Conservation (phyloP, 1,139 yeast species). For the Taiozyma sp. region DNA sequence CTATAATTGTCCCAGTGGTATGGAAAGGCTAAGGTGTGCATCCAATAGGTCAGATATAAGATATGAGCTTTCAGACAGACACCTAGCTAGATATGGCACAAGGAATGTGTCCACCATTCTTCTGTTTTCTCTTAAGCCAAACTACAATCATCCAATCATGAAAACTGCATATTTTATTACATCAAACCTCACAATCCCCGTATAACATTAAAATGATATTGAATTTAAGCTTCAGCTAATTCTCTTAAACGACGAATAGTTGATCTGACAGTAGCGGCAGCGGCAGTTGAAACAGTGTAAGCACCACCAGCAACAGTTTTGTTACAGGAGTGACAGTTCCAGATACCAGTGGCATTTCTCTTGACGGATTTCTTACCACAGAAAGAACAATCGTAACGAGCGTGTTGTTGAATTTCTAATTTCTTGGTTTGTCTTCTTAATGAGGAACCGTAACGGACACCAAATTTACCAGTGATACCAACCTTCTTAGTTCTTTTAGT, state of each 20-base stretch:
- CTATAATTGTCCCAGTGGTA: too few relatives aligned
- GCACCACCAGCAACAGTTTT: conserved; percentile 99
- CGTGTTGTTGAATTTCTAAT: conserved; percentile 98
- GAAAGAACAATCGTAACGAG: conserved; percentile 98
- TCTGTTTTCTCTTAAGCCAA: too few relatives aligned
- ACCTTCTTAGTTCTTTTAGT: conserved; percentile 99
- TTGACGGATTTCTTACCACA: conserved; percentile 99
- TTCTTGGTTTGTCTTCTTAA: conserved; percentile 99
- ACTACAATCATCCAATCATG: not conserved
- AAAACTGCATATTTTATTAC: conserved; percentile 10
- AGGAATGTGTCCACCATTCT: too few relatives aligned
- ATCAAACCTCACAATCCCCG: not conserved
- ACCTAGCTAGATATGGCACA: too few relatives aligned
- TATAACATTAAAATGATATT: not conserved
- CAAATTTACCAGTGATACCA: conserved; percentile 99
- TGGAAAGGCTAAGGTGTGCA: too few relatives aligned
- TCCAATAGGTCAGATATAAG: too few relatives aligned
- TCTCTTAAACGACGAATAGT: conserved; percentile 99
- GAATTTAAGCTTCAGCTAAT: conserved; percentile 91
- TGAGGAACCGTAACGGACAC: conserved; percentile 99
- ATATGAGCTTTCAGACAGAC: too few relatives aligned
- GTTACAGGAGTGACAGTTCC: conserved; percentile 92
- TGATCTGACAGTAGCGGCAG: conserved; percentile 99
- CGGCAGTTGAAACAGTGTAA: conserved; percentile 98
- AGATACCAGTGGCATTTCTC: conserved; percentile 99